A percentile compares a stretch with the other conserved stretches of the same genome.
Evolutionary conservation across 1,284 basidiomycete species (phyloP).

Genomic region (Cutaneotrichosporon daszewskae): DNA sequence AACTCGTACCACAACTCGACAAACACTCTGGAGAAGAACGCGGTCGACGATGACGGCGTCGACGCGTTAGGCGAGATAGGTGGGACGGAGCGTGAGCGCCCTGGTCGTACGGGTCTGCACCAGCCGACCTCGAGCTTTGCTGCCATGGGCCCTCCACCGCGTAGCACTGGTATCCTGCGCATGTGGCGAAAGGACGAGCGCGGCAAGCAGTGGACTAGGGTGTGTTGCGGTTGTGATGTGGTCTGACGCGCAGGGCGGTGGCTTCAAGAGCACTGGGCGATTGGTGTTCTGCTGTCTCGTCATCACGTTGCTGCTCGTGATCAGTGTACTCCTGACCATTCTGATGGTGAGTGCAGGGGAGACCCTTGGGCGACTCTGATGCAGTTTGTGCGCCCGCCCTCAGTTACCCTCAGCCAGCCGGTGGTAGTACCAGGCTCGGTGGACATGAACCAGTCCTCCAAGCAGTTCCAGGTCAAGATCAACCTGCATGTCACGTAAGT

Average conservation of each 20-base stretch:
- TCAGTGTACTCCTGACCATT: slow-evolving; percentile 66
- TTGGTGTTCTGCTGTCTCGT: slow-evolving; percentile 49
- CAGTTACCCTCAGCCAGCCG: slow-evolving; percentile 62
- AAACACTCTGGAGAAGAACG: slow-evolving; percentile 30
- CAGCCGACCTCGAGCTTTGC: slow-evolving; percentile 30
- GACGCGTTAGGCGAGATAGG: slow-evolving; percentile 10
- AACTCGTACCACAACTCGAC: slow-evolving; percentile 6
- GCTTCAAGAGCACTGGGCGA: slow-evolving; percentile 29
- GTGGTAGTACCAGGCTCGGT: slow-evolving; percentile 32
- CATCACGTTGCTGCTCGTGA: slow-evolving; percentile 51
- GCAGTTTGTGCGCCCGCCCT: slow-evolving; percentile 75
- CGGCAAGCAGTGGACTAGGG: slow-evolving; percentile 45
- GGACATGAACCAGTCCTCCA: neutral
- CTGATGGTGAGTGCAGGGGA: slow-evolving; percentile 56
- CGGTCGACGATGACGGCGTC: slow-evolving; percentile 12
- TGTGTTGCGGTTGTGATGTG: slow-evolving; percentile 15
- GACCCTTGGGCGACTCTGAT: neutral
- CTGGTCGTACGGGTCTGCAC: slow-evolving; percentile 30
- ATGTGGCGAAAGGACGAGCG: slow-evolving; percentile 49
- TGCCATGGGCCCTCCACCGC: slow-evolving; percentile 42
- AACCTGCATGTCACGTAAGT: slow-evolving; percentile 63
- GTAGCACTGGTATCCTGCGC: slow-evolving; percentile 45
- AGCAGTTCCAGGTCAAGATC: slow-evolving; percentile 53
- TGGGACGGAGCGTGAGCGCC: slow-evolving; percentile 21
- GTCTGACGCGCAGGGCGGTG: slow-evolving; percentile 36